A percentile compares a stretch with the other conserved stretches of the same genome.
Conservation (phyloP, 495 filamentous ascomycete genomes). For the Darksidea phi region DNA sequence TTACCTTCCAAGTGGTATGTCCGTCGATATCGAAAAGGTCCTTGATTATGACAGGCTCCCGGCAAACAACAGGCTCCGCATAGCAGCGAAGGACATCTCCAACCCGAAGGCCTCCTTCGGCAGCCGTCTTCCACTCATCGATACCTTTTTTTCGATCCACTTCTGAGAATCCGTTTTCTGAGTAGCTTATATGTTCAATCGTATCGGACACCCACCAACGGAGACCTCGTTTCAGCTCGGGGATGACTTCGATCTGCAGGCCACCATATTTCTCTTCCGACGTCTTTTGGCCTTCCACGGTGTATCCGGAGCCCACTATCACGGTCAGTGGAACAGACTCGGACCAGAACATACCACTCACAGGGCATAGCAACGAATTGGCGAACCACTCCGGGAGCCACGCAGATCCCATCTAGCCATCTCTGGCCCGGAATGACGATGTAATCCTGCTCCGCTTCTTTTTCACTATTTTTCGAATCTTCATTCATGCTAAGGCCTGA, state of each 20-base stretch:
- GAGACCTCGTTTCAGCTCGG: slow-evolving; percentile 21
- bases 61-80: neutral
- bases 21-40: neutral
- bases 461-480: slow-evolving; percentile 29
- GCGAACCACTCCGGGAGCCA: slow-evolving; percentile 32
- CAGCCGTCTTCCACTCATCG: neutral
- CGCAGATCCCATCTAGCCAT: slow-evolving; percentile 53
- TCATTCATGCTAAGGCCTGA: slow-evolving; percentile 45
- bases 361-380: slow-evolving; percentile 50
- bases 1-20: neutral
- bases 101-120: neutral
- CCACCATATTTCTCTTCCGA: slow-evolving; percentile 48
- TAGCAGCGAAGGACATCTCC: neutral
- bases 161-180: neutral
- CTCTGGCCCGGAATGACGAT: slow-evolving; percentile 47
- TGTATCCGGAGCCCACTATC: slow-evolving; percentile 46
- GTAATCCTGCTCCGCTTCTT: slow-evolving; percentile 47
- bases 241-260: slow-evolving; percentile 52
- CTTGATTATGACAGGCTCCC: neutral
- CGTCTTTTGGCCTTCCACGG: slow-evolving; percentile 52
- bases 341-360: neutral
- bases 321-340: neutral
- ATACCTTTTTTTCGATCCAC: neutral
- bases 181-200: neutral
- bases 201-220: neutral